A percentile compares a stretch with the other conserved stretches of the same genome.
These are phyloP conservation scores for Starmerella roubikii DNA, from an alignment of 805 yeast species.

Conservation along the genomic window DNA sequence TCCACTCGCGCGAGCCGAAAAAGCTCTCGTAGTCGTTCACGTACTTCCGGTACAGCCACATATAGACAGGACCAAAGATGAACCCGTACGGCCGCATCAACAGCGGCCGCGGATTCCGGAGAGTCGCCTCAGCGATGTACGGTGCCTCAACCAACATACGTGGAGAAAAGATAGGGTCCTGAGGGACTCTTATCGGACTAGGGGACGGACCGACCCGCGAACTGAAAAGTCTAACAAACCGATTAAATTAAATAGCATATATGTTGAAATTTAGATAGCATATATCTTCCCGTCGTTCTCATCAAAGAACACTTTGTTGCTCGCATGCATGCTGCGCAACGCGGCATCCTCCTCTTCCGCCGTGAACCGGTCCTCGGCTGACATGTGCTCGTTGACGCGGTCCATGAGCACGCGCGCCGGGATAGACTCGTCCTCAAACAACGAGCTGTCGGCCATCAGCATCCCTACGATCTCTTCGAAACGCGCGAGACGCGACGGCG, in stretches of 20 bases:
- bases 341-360: slow-evolving; percentile 30
- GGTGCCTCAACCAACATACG: slow-evolving; percentile 55
- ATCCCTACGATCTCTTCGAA: slow-evolving; percentile 37
- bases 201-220: no score
- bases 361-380: slow-evolving; percentile 29
- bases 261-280: slow-evolving; percentile 8
- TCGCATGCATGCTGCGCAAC: slow-evolving; percentile 25
- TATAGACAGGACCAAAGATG: slow-evolving; percentile 72
- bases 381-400: slow-evolving; percentile 33
- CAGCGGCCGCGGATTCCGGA: slow-evolving; percentile 54
- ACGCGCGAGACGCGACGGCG: slow-evolving; percentile 36
- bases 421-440: slow-evolving; percentile 32
- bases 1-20: slow-evolving; percentile 89
- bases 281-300: slow-evolving; percentile 24
- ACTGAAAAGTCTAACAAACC: no score
- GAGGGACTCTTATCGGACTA: no score
- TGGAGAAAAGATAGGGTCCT: no score
- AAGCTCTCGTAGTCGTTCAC: slow-evolving; percentile 57
- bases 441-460: slow-evolving; percentile 32
- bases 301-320: slow-evolving; percentile 28
- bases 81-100: slow-evolving; percentile 60
- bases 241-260: no score
- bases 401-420: slow-evolving; percentile 29
- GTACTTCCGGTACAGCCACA: slow-evolving; percentile 55
- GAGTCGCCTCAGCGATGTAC: slow-evolving; percentile 54